These are phyloP conservation scores for Nitzschia sp. DNA, from an alignment of 108 stramenopile species.

Conservation along the genomic window DNA sequence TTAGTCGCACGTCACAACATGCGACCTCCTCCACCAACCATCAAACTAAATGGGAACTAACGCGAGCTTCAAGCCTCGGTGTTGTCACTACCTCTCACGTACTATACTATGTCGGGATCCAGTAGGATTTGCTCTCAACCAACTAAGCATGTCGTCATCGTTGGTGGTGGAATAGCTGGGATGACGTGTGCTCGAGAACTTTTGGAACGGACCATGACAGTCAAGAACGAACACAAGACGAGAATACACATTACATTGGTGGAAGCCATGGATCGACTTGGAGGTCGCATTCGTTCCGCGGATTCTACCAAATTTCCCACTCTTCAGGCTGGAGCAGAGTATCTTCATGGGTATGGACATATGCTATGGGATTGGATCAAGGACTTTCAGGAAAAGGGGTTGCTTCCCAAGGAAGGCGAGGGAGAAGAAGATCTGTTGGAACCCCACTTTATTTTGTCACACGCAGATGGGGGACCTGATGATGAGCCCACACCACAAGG, in stretches of 20 bases:
- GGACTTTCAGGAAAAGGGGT: slow-evolving; percentile 5
- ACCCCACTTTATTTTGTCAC: slow-evolving; percentile 31
- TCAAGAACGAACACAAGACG: not conserved
- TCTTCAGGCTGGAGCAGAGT: slow-evolving; percentile 51
- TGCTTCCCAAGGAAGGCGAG: slow-evolving; percentile 1
- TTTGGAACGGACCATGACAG: not conserved
- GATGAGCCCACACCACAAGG: slow-evolving; percentile 29
- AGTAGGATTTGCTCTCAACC: no score
- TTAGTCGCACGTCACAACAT: no score
- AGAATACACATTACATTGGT: not conserved
- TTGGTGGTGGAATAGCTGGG: slow-evolving; percentile 44
- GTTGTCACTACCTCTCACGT: no score
- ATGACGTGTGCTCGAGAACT: slow-evolving; percentile 35
- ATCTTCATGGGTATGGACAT: slow-evolving; percentile 38
- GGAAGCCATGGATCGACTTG: slow-evolving; percentile 37
- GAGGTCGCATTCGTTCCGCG: slow-evolving; percentile 30
- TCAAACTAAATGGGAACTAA: no score
- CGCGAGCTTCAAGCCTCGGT: no score
- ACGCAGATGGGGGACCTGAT: slow-evolving; percentile 46
- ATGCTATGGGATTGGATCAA: slow-evolving; percentile 33
- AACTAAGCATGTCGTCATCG: slow-evolving; percentile 26
- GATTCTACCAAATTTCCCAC: slow-evolving; percentile 13
- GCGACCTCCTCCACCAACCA: no score
- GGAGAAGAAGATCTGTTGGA: slow-evolving; percentile 8
- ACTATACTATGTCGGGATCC: no score